phyloP scores from a whole-genome alignment of 2,329 filamentous ascomycete genomes.

The Aureobasidium sp. region DNA sequence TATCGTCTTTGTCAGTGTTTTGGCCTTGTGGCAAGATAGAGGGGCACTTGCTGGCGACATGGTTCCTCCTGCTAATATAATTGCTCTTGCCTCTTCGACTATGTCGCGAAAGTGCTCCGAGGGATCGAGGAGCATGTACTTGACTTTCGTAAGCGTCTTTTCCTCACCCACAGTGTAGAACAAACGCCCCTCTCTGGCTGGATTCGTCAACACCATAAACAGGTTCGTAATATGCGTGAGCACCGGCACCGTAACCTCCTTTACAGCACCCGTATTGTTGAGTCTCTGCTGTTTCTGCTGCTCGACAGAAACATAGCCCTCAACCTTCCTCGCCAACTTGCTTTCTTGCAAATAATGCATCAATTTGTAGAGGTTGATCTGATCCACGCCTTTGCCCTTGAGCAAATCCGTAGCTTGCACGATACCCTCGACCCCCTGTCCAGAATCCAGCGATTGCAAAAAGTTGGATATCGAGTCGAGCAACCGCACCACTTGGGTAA shows the following conservation, averaged over 20 bases:
- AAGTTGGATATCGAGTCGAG: slow-evolving; percentile 68
- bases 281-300: slow-evolving; percentile 16
- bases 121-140: slow-evolving; percentile 83
- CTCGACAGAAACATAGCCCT: slow-evolving; percentile 65
- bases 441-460: slow-evolving; percentile 45
- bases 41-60: slow-evolving; percentile 66
- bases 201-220: slow-evolving; percentile 75
- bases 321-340: slow-evolving; percentile 87
- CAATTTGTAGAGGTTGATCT: slow-evolving; percentile 88
- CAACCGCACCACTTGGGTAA: slow-evolving; percentile 77
- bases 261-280: neutral
- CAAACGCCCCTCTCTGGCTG: slow-evolving; percentile 57
- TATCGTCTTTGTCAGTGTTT: neutral
- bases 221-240: slow-evolving; percentile 59
- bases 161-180: slow-evolving; percentile 46
- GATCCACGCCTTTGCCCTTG: slow-evolving; percentile 77
- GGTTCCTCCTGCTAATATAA: slow-evolving; percentile 87
- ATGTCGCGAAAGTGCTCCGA: slow-evolving; percentile 86
- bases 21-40: too few species aligned
- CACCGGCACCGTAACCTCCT: slow-evolving; percentile 39
- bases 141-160: slow-evolving; percentile 42
- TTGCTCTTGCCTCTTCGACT: slow-evolving; percentile 71
- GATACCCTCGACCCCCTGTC: slow-evolving; percentile 34
- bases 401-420: slow-evolving; percentile 66
- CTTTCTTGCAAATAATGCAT: slow-evolving; percentile 83